A percentile compares a stretch with the other conserved stretches of the same genome.
phyloP scores from a whole-genome alignment of 768 basidiomycete genomes.

The Termitomyces sp. region DNA sequence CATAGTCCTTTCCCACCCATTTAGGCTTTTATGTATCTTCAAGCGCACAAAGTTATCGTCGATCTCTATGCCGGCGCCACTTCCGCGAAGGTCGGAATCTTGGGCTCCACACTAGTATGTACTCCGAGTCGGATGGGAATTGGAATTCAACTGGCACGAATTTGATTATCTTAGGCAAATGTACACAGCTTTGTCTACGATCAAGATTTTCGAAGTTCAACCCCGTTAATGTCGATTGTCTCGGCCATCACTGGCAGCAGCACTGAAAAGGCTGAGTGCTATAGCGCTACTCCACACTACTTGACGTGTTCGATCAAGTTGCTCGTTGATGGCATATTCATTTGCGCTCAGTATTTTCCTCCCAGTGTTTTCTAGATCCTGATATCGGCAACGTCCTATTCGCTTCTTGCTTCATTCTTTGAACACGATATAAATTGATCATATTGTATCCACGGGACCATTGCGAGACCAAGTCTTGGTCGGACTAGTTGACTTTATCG shows the following conservation, averaged over 20 bases:
- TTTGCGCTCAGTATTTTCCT: not conserved
- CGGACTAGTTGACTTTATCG: not conserved
- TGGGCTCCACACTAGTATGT: not conserved
- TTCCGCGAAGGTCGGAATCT: too few species aligned
- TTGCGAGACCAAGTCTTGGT: not conserved
- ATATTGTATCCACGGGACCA: not conserved
- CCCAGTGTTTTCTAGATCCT: not conserved
- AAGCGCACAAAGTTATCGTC: not conserved
- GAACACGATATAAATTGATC: not conserved
- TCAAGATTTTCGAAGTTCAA: not conserved
- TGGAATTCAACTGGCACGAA: not conserved
- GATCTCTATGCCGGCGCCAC: not conserved
- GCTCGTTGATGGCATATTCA: not conserved
- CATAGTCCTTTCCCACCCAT: too few species aligned
- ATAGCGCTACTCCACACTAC: not conserved
- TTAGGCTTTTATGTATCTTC: not conserved
- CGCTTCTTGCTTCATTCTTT: not conserved
- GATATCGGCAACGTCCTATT: not conserved
- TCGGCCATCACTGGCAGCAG: not conserved
- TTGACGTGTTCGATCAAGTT: not conserved
- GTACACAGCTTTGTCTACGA: not conserved
- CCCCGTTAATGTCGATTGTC: not conserved
- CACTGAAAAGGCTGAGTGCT: not conserved
- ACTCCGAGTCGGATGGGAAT: not conserved
- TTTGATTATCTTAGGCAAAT: not conserved